Evolutionary conservation across 2,329 filamentous ascomycete species (phyloP).

Genomic region (Curvularia eragrostidis): DNA sequence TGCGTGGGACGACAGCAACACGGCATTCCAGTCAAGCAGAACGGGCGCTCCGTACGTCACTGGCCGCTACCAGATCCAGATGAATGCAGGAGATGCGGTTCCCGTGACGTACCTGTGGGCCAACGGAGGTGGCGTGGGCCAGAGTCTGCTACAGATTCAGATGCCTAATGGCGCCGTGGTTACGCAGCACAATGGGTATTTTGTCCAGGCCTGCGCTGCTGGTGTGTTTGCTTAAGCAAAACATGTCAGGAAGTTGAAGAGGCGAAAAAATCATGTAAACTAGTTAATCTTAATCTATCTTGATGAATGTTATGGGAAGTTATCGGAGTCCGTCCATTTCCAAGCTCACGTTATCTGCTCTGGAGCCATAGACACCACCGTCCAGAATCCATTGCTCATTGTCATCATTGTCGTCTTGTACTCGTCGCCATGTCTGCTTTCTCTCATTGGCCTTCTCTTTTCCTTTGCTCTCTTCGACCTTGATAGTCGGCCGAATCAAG

Average conservation of each 20-base stretch:
- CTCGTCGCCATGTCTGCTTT: constrained; percentile 56
- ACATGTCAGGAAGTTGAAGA: not conserved
- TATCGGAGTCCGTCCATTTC: constrained; percentile 24
- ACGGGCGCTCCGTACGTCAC: not conserved
- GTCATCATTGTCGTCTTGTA: constrained; percentile 61
- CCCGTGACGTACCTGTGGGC: not conserved
- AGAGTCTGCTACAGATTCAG: not conserved
- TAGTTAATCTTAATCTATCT: not conserved
- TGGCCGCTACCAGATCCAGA: not conserved
- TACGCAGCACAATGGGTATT: not conserved
- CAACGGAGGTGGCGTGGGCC: not conserved
- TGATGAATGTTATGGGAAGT: not conserved
- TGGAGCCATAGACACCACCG: constrained; percentile 56
- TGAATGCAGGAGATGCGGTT: not conserved
- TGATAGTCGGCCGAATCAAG: constrained; percentile 68
- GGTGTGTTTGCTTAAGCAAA: not conserved
- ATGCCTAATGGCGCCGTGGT: not conserved
- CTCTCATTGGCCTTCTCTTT: constrained; percentile 50
- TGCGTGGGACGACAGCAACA: not conserved
- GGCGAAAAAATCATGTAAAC: not conserved
- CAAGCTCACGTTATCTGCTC: constrained; percentile 24
- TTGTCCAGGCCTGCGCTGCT: not conserved
- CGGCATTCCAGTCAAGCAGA: not conserved
- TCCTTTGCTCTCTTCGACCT: constrained; percentile 61
- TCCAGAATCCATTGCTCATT: constrained; percentile 62